A percentile compares a stretch with the other conserved stretches of the same genome.
phyloP scores from a whole-genome alignment of 1,284 basidiomycete species.

The Ustanciosporium gigantosporum region DNA sequence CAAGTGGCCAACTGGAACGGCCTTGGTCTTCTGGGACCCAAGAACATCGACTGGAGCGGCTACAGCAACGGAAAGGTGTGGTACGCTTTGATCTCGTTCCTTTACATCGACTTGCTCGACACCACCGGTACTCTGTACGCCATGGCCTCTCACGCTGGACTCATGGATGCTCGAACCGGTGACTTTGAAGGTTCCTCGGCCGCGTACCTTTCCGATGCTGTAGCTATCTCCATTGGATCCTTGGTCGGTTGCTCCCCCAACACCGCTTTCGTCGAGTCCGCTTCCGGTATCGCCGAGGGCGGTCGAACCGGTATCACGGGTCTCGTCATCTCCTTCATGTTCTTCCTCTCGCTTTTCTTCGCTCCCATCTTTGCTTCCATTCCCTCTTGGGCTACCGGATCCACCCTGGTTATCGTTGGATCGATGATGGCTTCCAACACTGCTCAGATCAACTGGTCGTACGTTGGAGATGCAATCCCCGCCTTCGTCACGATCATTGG shows the following conservation, averaged over 20 bases:
- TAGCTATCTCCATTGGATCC: constrained; percentile 78
- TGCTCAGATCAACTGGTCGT: constrained; percentile 85
- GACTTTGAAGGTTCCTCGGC: constrained; percentile 85
- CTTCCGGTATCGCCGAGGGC: constrained; percentile 69
- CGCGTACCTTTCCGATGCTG: constrained; percentile 72
- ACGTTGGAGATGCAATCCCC: constrained; percentile 78
- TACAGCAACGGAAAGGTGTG: constrained; percentile 75
- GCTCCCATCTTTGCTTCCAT: constrained; percentile 86
- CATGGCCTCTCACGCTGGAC: constrained; percentile 88
- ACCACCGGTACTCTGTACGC: constrained; percentile 78
- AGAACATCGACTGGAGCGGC: constrained; percentile 66
- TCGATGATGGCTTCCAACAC: constrained; percentile 87
- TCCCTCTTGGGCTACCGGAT: constrained; percentile 84
- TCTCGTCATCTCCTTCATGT: constrained; percentile 73
- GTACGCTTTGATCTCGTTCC: constrained; percentile 80
- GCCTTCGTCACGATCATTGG: constrained; percentile 43
- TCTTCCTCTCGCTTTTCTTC: constrained; percentile 86
- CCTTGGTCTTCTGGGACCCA: constrained; percentile 63
- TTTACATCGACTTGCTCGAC: constrained; percentile 73
- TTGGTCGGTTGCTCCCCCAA: constrained; percentile 84
- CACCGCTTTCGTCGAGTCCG: constrained; percentile 83
- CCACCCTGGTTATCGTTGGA: constrained; percentile 82
- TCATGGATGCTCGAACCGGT: constrained; percentile 79
- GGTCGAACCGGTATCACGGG: constrained; percentile 85
- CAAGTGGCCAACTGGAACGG: constrained; percentile 74